Conservation (phyloP, 2,329 filamentous ascomycete species). For the Diatrype stigma region DNA sequence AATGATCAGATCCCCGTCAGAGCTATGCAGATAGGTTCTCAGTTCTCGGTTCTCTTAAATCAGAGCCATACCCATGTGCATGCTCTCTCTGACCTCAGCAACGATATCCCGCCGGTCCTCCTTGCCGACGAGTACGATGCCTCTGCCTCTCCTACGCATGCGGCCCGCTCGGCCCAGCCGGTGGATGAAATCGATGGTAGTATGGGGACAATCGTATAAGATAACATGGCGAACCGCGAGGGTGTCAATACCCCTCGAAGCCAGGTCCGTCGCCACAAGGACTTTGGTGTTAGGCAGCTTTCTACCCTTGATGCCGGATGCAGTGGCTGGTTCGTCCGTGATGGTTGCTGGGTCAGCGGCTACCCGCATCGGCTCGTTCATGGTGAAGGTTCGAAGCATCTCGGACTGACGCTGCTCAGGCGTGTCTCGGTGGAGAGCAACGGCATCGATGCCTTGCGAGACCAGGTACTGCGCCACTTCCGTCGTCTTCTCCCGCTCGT, state of each 20-base stretch:
- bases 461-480: conserved; percentile 75
- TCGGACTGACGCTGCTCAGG: conserved; percentile 72
- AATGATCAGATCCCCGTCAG: too few species aligned
- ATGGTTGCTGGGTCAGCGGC: conserved; percentile 20
- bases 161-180: conserved; percentile 85
- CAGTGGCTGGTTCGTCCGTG: conserved; percentile 17
- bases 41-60: too few species aligned
- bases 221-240: conserved; percentile 87
- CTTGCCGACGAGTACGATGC: conserved; percentile 85
- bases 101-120: conserved; percentile 88
- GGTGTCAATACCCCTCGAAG: conserved; percentile 91
- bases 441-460: conserved; percentile 83
- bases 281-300: conserved; percentile 76
- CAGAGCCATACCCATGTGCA: neutral
- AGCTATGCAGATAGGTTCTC: too few species aligned
- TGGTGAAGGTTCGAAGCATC: conserved; percentile 71
- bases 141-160: conserved; percentile 86
- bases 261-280: conserved; percentile 89
- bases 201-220: conserved; percentile 95
- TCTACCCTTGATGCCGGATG: conserved; percentile 35
- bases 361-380: conserved; percentile 35
- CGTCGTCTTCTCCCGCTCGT: conserved; percentile 85
- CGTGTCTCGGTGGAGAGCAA: conserved; percentile 81
- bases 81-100: conserved; percentile 64
- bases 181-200: conserved; percentile 97